These are phyloP conservation scores for Parachlorella kessleri DNA, from an alignment of 139 green algal species.

Conservation along the genomic window DNA sequence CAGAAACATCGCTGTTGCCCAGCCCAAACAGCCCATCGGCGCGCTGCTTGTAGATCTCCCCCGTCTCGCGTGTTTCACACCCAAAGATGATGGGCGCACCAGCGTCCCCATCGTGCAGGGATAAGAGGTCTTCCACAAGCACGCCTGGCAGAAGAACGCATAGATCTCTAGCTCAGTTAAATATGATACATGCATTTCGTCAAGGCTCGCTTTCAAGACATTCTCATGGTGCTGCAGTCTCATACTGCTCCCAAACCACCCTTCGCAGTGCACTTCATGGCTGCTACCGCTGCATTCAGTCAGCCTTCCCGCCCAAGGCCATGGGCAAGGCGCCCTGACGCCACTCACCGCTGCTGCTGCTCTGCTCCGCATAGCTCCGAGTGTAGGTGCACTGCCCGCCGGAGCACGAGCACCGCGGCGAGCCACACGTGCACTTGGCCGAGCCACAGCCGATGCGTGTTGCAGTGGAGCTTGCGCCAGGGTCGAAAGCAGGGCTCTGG, in stretches of 20 bases:
- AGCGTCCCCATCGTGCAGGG: conserved; percentile 41
- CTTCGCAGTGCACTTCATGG: too few relatives aligned
- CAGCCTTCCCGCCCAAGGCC: too few relatives aligned
- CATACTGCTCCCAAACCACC: too few relatives aligned
- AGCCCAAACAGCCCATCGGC: conserved; percentile 94
- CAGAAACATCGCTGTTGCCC: conserved; percentile 77
- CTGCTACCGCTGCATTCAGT: too few relatives aligned
- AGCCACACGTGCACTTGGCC: conserved; percentile 73
- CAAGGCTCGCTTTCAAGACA: too few relatives aligned
- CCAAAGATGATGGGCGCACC: conserved; percentile 68
- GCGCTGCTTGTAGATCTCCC: conserved; percentile 88
- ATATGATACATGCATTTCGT: too few relatives aligned
- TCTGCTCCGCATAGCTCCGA: conserved; percentile 83
- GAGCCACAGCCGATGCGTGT: conserved; percentile 60
- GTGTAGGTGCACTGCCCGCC: conserved; percentile 77
- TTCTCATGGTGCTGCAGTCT: too few relatives aligned
- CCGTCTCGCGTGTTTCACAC: conserved; percentile 88
- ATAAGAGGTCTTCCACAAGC: conserved; percentile 69
- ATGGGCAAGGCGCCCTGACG: too few relatives aligned
- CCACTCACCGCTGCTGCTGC: conserved; percentile 66
- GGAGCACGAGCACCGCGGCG: conserved; percentile 65
- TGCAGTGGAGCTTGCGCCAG: conserved; percentile 52
- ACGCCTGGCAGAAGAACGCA: too few relatives aligned
- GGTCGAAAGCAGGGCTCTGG: conserved; percentile 75
- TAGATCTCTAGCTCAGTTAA: too few relatives aligned